Percentiles rank a stretch among this genome's conserved stretches.
phyloP scores from a whole-genome alignment of 257 asterid genomes.

The Nicotiana noctiflora region DNA sequence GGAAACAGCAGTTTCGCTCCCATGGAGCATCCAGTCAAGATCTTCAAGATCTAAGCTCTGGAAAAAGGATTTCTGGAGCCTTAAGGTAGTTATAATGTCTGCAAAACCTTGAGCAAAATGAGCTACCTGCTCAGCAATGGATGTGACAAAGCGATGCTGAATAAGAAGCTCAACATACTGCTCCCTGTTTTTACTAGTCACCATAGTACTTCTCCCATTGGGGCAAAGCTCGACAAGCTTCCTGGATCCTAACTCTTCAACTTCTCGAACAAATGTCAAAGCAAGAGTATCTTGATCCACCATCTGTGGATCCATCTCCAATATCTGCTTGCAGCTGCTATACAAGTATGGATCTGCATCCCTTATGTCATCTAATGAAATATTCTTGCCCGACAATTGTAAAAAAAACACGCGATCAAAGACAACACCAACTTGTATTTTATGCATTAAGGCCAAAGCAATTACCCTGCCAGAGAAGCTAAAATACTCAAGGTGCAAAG shows the following conservation, averaged over 20 bases:
- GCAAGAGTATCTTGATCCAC: conserved; percentile 85
- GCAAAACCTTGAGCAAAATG: conserved; percentile 71
- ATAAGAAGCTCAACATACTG: conserved; percentile 69
- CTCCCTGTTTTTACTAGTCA: conserved; percentile 71
- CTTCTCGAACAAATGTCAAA: conserved; percentile 72
- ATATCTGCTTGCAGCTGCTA: conserved; percentile 83
- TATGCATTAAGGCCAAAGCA: conserved; percentile 90
- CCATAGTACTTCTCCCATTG: conserved; percentile 51
- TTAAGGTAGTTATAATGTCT: conserved; percentile 38
- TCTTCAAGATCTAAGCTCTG: conserved; percentile 64
- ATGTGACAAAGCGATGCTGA: conserved; percentile 57
- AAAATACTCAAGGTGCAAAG: conserved; percentile 80
- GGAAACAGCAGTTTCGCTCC: conserved; percentile 71
- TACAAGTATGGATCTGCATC: conserved; percentile 85
- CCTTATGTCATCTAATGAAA: conserved; percentile 70
- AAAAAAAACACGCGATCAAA: conserved; percentile 75
- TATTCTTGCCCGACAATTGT: conserved; percentile 59
- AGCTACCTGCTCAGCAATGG: conserved; percentile 57
- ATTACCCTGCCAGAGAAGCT: conserved; percentile 80
- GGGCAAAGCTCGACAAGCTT: conserved; percentile 70
- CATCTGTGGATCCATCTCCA: conserved; percentile 80
- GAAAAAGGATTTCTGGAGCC: conserved; percentile 54
- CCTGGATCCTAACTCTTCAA: conserved; percentile 77
- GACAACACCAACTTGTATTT: conserved; percentile 82
- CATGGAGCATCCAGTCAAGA: conserved; percentile 75